A percentile compares a stretch with the other conserved stretches of the same genome.
These are phyloP conservation scores for Tricharina praecox DNA, from an alignment of 495 filamentous ascomycete genomes.

Conservation along the genomic window DNA sequence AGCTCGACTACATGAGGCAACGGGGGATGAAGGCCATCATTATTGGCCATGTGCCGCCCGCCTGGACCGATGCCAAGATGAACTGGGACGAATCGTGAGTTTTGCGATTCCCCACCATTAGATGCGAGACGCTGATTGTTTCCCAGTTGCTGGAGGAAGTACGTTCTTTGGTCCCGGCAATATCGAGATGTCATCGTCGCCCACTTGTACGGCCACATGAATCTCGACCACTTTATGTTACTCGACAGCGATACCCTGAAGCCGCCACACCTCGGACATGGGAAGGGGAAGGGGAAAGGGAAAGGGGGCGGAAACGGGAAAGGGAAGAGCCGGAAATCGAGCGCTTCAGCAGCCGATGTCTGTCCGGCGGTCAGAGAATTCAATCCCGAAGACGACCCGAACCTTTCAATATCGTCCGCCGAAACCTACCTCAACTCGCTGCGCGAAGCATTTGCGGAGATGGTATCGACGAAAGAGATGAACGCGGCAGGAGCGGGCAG, in stretches of 20 bases:
- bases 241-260: constrained; percentile 70
- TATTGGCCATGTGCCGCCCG: constrained; percentile 85
- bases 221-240: constrained; percentile 91
- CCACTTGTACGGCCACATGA: constrained; percentile 82
- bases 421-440: constrained; percentile 66
- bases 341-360: constrained; percentile 9
- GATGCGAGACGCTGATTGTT: background rate
- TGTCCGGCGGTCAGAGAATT: constrained; percentile 35
- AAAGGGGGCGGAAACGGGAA: too few species aligned
- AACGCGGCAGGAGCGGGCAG: constrained; percentile 22
- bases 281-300: constrained; percentile 30
- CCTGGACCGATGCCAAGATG: constrained; percentile 61
- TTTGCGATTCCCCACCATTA: background rate
- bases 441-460: constrained; percentile 51
- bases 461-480: background rate
- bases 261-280: constrained; percentile 30
- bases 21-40: constrained; percentile 89
- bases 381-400: constrained; percentile 32
- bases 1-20: constrained; percentile 63
- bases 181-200: constrained; percentile 79
- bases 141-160: constrained; percentile 83
- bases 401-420: constrained; percentile 43
- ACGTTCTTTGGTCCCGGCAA: constrained; percentile 71
- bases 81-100: constrained; percentile 57
- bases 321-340: constrained; percentile 27